Base-by-base conservation (phyloP, 495 filamentous ascomycete species). In the Geoglossum glabrum region DNA sequence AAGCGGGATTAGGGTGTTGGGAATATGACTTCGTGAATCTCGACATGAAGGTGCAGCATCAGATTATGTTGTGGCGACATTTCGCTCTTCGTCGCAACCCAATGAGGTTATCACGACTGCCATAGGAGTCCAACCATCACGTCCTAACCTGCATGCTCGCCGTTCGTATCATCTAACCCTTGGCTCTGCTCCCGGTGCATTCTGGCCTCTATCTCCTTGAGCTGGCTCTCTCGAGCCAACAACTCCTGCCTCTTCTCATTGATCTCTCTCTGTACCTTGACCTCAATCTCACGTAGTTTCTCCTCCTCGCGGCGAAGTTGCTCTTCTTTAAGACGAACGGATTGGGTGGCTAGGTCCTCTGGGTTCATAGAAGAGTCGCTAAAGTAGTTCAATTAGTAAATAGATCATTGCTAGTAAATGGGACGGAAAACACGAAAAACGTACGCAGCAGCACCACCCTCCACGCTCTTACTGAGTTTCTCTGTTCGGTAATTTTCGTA, bases 401-500 rank as follows among this genome's bases (percentile, higher is more conserved):
- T 15, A 52, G 26, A 17, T 21, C 8, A 1, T 45, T 46, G 19
- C 17, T 40, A 54, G 55, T 19, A n/a, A 47, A 19, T n/a, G n/a
- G 26, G 38, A 26, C 11, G 38, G 58, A 34, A 55, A 59, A 43
- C 49, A 28, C 27, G 43, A 58, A 56, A 43, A 52, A 86, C 88
- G 62, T 85, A 96, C 90, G 80, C 78, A 76, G 79, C 76, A 71
- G 80, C 79, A 68, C 84, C 85, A 70, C 89, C 89, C 66, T 95
- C 90, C 57, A 96, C 90, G 69, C 89, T 95, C 85, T 97, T 98
- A 78, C 86, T 93, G 61, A 98, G 83, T 74, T 96, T 96, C 84
- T 98, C 93, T 65, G 92, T 98, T 85, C 92, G 87, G 79, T 98
- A 98, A 75, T 98, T 98, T 69, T 98, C 92, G 69, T 98, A 98